Conservation (phyloP, 192 early-diverging fungal species). For the Coemansia sp. region DNA sequence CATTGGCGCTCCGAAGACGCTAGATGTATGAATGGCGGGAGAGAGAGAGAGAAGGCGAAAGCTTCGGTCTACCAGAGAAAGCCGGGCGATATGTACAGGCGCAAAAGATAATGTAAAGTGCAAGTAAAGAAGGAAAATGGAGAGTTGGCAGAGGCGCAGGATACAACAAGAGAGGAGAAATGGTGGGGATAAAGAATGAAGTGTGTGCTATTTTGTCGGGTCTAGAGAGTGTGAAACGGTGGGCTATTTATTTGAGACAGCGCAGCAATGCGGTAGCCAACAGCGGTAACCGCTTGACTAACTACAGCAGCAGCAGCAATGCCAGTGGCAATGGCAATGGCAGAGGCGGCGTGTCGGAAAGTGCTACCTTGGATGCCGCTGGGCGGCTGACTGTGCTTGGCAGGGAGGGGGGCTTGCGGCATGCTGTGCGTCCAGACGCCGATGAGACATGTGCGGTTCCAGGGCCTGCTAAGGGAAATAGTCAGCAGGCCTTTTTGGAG, state of each 20-base stretch:
- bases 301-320: neutral
- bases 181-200: slow-evolving; percentile 3
- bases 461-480: neutral
- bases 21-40: neutral
- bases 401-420: slow-evolving; percentile 4
- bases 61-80: neutral
- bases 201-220: slow-evolving; percentile 12
- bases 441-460: slow-evolving; percentile 37
- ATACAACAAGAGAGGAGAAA: neutral
- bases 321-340: neutral
- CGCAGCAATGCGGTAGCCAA: slow-evolving; percentile 8
- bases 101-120: neutral
- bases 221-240: slow-evolving; percentile 32
- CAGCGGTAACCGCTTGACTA: neutral
- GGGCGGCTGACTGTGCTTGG: slow-evolving; percentile 3
- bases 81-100: neutral
- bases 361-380: neutral
- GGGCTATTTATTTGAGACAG: slow-evolving; percentile 8
- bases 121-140: neutral
- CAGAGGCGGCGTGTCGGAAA: neutral
- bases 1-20: neutral
- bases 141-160: neutral
- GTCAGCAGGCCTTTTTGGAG: neutral
- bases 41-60: neutral
- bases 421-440: slow-evolving; percentile 6